phyloP scores from a whole-genome alignment of 2,329 filamentous ascomycete genomes.

The Cephalotrichum gorgonifer region DNA sequence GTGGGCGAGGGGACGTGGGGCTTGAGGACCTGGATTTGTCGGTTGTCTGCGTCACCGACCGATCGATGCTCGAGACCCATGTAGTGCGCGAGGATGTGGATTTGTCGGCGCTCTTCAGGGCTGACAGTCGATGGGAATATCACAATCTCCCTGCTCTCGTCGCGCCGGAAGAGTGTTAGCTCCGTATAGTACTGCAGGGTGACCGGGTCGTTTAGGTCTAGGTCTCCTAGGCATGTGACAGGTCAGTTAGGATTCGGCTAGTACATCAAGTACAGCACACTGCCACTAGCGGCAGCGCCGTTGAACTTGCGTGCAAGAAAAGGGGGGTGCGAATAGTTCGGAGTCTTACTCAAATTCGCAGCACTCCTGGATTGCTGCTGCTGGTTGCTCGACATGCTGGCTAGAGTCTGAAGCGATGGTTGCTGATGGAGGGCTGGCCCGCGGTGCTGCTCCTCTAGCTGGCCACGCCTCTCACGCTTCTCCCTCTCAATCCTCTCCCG shows the following conservation, averaged over 20 bases:
- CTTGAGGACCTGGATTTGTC: constrained; percentile 85
- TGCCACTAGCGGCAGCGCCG: too few species aligned
- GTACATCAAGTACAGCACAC: too few species aligned
- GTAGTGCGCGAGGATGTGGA: constrained; percentile 91
- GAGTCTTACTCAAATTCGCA: constrained; percentile 36
- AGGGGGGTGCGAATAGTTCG: too few species aligned
- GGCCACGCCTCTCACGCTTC: constrained; percentile 89
- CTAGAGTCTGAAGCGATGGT: constrained; percentile 73
- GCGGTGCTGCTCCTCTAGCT: constrained; percentile 93
- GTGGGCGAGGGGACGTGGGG: constrained; percentile 41
- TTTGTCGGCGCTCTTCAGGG: constrained; percentile 75
- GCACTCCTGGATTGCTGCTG: constrained; percentile 24
- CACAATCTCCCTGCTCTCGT: constrained; percentile 64
- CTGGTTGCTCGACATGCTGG: constrained; percentile 55
- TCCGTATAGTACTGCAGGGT: constrained; percentile 86
- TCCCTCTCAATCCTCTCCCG: constrained; percentile 93
- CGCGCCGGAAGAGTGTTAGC: constrained; percentile 79
- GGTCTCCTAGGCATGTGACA: constrained; percentile 36
- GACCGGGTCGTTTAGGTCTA: constrained; percentile 85
- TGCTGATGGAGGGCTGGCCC: constrained; percentile 70
- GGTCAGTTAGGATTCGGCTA: neutral
- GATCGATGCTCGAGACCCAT: constrained; percentile 89
- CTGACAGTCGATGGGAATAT: constrained; percentile 75
- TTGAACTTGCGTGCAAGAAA: too few species aligned
- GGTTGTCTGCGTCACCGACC: constrained; percentile 74